These are phyloP conservation scores for Saraca asoca DNA, from an alignment of 331 rosid species.

Conservation along the genomic window DNA sequence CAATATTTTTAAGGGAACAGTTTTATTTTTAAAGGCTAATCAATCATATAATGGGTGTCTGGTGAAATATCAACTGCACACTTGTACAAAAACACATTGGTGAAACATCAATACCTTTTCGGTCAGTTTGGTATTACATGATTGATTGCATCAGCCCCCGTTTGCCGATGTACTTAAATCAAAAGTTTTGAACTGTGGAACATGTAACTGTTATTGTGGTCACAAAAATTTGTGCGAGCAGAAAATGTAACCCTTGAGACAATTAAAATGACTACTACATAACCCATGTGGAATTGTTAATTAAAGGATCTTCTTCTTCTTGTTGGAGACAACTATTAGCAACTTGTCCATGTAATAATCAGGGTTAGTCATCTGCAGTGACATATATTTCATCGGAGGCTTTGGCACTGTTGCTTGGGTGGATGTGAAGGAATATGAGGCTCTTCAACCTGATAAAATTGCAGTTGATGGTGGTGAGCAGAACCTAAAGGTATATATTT, in stretches of 20 bases:
- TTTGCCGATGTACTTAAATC: neutral
- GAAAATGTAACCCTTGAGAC: neutral
- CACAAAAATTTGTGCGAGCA: neutral
- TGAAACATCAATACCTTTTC: neutral
- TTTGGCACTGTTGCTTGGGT: constrained; percentile 99
- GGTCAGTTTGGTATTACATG: neutral
- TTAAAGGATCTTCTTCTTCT: constrained; percentile 4
- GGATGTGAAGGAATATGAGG: constrained; percentile 90
- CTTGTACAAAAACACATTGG: neutral
- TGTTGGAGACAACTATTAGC: constrained; percentile 14
- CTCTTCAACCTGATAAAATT: constrained; percentile 93
- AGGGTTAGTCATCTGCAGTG: constrained; percentile 54
- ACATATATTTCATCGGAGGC: constrained; percentile 98
- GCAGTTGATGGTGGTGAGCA: constrained; percentile 97
- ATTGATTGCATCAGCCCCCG: neutral
- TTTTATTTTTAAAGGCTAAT: constrained; percentile 14
- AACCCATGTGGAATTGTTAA: constrained; percentile 8
- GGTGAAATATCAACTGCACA: constrained; percentile 22
- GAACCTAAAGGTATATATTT: constrained; percentile 72
- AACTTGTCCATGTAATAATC: constrained; percentile 26
- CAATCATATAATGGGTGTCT: constrained; percentile 23
- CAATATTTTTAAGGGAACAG: constrained; percentile 1
- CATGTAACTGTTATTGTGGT: neutral
- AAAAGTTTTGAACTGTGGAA: neutral
- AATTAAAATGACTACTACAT: constrained; percentile 2